Evolutionary conservation across 2,329 filamentous ascomycete genomes (phyloP), one percentile per base, ranked within the genome.

Genomic region (Aciculosporium take): DNA sequence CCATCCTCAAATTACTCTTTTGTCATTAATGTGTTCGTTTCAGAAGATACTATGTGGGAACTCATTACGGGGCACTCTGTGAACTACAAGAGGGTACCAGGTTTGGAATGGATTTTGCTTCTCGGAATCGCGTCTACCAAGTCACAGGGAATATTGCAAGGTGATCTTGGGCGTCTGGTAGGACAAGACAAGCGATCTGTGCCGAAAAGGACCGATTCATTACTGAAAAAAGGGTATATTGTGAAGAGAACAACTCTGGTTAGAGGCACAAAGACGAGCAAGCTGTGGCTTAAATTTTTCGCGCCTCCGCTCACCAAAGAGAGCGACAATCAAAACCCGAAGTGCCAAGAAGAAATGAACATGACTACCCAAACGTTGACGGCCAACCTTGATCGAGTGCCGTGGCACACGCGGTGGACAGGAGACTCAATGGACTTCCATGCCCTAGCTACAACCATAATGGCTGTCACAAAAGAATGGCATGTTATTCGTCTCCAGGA

Each of bases 131-230:
- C 73, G 17, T 71, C 69, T 0, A 66, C 64, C 12, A 69, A 66
- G 39, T 59, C 64, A 7, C 58, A 68, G 5, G 76, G 76, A 4
- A 77, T 79, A 33, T 57, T 78, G 12, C 76, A 80, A 55, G 72
- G 71, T 31, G 74, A 79, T 44, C 62, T 79, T 20, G 69, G 71
- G 13, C 66, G 68, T 17, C 58, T 76, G 1, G 72, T 73, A 10
- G 66, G 68, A 18, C 76, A 79, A 53, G 76, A 79, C 55, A 79
- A 79, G 52, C 68, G 75, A 39, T 79, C 75, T 1, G 66, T 79
- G 1, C 75, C 76, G 3, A 75, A 72, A 43, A 64, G 76, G 27
- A 80, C 76, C 0, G 73, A 78, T 47, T 65, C 67, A 3, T 62
- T 80, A 1, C 66, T 71, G 4, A 65, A 66, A 46, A 78, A 79